A percentile compares a stretch with the other conserved stretches of the same genome.
Conservation (phyloP, 2,329 filamentous ascomycete genomes). For the Penicillium decumbens region DNA sequence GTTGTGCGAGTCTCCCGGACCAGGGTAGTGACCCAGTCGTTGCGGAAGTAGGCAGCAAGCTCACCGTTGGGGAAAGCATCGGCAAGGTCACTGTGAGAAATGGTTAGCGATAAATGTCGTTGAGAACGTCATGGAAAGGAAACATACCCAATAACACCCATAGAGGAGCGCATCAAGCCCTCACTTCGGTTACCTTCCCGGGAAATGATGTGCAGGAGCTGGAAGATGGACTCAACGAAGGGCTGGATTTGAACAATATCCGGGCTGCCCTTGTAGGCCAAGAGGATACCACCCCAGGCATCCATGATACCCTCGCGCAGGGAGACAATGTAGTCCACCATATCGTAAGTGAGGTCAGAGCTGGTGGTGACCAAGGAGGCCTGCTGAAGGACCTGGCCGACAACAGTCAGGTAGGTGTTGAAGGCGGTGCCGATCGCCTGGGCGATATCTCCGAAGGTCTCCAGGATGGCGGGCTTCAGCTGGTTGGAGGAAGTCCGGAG, state of each 20-base stretch:
- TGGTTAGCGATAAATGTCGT: slow-evolving; percentile 34
- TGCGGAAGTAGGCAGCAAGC: slow-evolving; percentile 75
- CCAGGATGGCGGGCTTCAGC: slow-evolving; percentile 95
- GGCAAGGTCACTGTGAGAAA: slow-evolving; percentile 68
- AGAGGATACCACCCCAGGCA: slow-evolving; percentile 94
- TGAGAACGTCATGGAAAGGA: not conserved
- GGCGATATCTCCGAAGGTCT: slow-evolving; percentile 97
- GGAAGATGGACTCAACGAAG: slow-evolving; percentile 81
- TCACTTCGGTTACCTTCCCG: slow-evolving; percentile 85
- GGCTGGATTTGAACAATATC: slow-evolving; percentile 62
- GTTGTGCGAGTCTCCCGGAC: slow-evolving; percentile 89
- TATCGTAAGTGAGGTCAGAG: slow-evolving; percentile 81
- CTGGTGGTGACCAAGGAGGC: slow-evolving; percentile 76
- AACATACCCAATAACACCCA: slow-evolving; percentile 92
- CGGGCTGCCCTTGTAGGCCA: slow-evolving; percentile 74
- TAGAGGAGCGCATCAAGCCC: slow-evolving; percentile 82
- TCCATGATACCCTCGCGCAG: slow-evolving; percentile 98
- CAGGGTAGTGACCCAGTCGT: slow-evolving; percentile 83
- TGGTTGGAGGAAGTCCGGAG: slow-evolving; percentile 75
- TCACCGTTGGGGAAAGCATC: slow-evolving; percentile 91
- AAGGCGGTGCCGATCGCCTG: slow-evolving; percentile 89
- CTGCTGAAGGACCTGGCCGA: slow-evolving; percentile 90
- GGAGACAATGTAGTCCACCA: slow-evolving; percentile 94
- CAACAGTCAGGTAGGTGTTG: slow-evolving; percentile 85
- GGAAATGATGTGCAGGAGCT: slow-evolving; percentile 74